These are phyloP conservation scores for Mimosa pudica DNA, from an alignment of 306 rosid species.

Conservation along the genomic window DNA sequence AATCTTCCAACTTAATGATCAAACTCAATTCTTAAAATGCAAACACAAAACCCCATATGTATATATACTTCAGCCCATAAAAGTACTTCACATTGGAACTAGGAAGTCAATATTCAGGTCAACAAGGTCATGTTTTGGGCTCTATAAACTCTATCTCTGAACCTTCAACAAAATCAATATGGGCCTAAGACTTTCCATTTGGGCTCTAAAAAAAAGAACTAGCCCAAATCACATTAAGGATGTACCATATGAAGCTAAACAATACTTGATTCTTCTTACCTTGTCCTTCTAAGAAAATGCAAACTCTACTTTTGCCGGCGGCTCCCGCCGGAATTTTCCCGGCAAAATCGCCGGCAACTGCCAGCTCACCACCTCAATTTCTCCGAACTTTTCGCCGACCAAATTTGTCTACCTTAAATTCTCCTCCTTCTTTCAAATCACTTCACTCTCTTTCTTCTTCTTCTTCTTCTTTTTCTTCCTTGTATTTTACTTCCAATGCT, in stretches of 20 bases:
- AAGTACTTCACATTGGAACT: no score
- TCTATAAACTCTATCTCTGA: background rate
- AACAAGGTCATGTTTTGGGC: background rate
- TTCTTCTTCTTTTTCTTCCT: slow-evolving; percentile 25
- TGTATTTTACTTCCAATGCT: slow-evolving; percentile 1
- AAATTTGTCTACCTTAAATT: slow-evolving; percentile 37
- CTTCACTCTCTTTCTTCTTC: slow-evolving; percentile 29
- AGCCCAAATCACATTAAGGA: background rate
- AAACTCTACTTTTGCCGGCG: slow-evolving; percentile 72
- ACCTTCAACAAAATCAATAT: background rate
- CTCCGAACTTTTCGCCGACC: slow-evolving; percentile 38
- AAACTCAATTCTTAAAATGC: no score
- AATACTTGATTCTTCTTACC: slow-evolving; percentile 10
- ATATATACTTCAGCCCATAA: no score
- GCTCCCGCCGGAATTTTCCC: slow-evolving; percentile 50
- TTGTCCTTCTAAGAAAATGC: slow-evolving; percentile 47
- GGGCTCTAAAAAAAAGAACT: background rate
- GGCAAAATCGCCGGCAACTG: slow-evolving; percentile 27
- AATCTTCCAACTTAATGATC: no score
- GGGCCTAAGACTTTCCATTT: background rate
- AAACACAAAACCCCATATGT: no score
- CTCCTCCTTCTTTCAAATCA: slow-evolving; percentile 34
- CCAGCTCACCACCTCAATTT: slow-evolving; percentile 33
- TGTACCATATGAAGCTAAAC: background rate
- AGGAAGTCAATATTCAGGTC: background rate